Evolutionary conservation across 164 flowering plant genomes (phyloP).

Genomic region (Kingdonia uniflora): DNA sequence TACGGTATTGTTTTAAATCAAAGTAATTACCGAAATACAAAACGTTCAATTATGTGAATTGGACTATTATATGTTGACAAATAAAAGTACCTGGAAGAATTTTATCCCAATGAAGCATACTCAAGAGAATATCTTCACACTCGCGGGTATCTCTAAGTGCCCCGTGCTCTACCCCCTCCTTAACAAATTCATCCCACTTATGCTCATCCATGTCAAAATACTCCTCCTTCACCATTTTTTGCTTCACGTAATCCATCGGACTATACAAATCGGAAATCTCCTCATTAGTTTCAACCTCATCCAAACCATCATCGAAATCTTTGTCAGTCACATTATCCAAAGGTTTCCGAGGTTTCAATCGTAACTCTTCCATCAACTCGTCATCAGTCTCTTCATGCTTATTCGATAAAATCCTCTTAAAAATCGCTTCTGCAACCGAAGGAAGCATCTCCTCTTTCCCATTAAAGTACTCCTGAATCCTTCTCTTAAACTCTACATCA

Average conservation of each 20-base stretch:
- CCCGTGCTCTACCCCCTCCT: slow-evolving; percentile 58
- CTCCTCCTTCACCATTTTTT: slow-evolving; percentile 45
- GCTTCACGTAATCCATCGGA: slow-evolving; percentile 42
- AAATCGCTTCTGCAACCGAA: no score
- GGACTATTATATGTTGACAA: background rate
- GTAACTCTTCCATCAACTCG: slow-evolving; percentile 49
- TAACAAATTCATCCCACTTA: slow-evolving; percentile 74
- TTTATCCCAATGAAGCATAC: slow-evolving; percentile 86
- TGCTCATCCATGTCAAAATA: slow-evolving; percentile 60
- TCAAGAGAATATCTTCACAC: slow-evolving; percentile 73
- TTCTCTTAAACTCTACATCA: no score
- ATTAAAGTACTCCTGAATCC: no score
- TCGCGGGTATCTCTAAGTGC: slow-evolving; percentile 51
- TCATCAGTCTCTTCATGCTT: slow-evolving; percentile 34
- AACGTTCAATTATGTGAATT: background rate
- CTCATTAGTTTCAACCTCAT: slow-evolving; percentile 60
- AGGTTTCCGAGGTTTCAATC: slow-evolving; percentile 31
- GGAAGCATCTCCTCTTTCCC: no score
- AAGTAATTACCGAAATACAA: no score
- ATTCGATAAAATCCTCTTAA: no score
- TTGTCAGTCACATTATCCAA: slow-evolving; percentile 37
- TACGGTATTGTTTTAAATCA: no score
- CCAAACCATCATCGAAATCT: slow-evolving; percentile 63
- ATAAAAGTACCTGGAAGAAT: slow-evolving; percentile 72
- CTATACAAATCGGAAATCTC: slow-evolving; percentile 66